Base-by-base conservation (phyloP, 257 asterid genomes). In the Solanum chilense region DNA sequence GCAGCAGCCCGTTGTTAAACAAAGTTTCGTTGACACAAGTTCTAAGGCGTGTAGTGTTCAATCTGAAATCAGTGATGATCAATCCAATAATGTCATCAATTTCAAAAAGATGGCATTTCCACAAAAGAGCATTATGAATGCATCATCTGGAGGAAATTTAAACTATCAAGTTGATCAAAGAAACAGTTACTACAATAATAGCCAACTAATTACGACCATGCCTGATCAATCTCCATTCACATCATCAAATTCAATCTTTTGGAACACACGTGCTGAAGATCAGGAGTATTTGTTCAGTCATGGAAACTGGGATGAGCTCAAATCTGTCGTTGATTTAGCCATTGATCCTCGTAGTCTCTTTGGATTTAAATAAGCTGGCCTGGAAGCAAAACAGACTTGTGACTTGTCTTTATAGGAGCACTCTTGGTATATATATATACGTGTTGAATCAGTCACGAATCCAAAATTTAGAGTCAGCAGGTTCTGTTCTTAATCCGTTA, bases 251-350 rank as follows among this genome's bases (percentile, higher is more conserved):
- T 69, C 83, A 14, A 88, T 39, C 44, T 47, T 42, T 29, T 76
- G 82, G 90, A 83, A 82, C 41, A 33, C 58, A n/a, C 20, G 45
- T 81, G 69, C 69, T 81, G 68, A 41, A 39, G 74, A 37, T 74
- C 82, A 60, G 49, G 44, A 71, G 39, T 37, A 86, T n/a, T 35
- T 69, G 39, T 83, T 74, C 77, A 68, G 62, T 49, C 86, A 56
- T 29, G 86, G 85, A n/a, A 60, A 45, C 41, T 89, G 89, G 89
- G 89, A 83, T 83, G 90, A 89, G 47, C 86, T 86, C 5, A 83
- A 85, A 78, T 86, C 89, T 1, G 87, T 89, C 5, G 87, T 89
- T 62, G 90, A 86, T 41, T 75, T 85, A 41, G 85, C 86, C 6
- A 23, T 52, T 62, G 71, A 86, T 83, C 82, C 87, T 49, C 45